Percentiles rank a stretch among this genome's conserved stretches.
Conservation (phyloP, 148 eudicot genomes). For the Gaultheria prostrata region DNA sequence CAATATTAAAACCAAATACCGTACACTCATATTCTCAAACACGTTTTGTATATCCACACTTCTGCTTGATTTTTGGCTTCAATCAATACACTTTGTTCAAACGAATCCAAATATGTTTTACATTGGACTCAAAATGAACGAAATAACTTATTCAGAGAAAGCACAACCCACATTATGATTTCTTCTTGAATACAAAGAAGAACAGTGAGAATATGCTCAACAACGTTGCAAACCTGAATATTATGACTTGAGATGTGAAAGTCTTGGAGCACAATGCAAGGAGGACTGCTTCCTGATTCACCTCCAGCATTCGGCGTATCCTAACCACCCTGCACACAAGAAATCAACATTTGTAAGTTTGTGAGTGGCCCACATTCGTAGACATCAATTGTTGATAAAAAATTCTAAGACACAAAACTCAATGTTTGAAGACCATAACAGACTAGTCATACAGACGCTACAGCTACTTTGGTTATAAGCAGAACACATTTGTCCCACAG, state of each 20-base stretch:
- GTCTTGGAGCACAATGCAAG: constrained; percentile 88
- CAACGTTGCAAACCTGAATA: constrained; percentile 48
- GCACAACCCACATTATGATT: not conserved
- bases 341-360: constrained; percentile 7
- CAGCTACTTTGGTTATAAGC: not conserved
- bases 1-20: not conserved
- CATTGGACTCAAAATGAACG: not conserved
- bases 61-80: not conserved
- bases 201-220: not conserved
- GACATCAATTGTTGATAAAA: not conserved
- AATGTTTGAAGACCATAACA: not conserved
- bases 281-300: constrained; percentile 90
- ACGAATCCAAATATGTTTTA: not conserved
- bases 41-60: not conserved
- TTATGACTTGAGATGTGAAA: constrained; percentile 78
- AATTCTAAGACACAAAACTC: not conserved
- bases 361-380: not conserved
- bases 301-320: constrained; percentile 85
- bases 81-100: not conserved
- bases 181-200: not conserved
- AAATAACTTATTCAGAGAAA: not conserved
- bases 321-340: constrained; percentile 62
- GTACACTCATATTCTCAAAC: not conserved
- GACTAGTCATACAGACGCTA: not conserved
- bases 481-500: not conserved